Evolutionary conservation across 495 filamentous ascomycete genomes (phyloP), one percentile per base, ranked within the genome.

Genomic region (Alectoria sarmentosa): DNA sequence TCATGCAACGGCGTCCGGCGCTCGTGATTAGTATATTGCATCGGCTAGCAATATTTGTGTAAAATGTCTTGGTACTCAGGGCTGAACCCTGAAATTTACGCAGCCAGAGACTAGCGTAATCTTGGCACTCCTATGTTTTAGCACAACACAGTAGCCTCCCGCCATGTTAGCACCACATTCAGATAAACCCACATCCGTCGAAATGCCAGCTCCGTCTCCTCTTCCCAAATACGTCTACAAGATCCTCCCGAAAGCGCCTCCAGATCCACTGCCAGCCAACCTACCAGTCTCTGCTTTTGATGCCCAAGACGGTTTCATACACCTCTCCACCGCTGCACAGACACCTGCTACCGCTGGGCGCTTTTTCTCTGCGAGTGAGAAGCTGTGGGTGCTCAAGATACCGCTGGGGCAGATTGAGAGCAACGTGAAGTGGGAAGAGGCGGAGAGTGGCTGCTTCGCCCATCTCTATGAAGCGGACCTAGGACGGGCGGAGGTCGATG

Each of bases 301-400:
- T 70, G 73, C 71, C 62, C 70, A 78, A 57, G 81, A 83, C 61
- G 81, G 81, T 19, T 83, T 83, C 68, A 73, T 83, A 10, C 81
- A 83, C 56, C 66, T 83, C 23, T 82, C 79, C 65, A 74, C 73
- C 11, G 74, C 79, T 23, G 69, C 67, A 58, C 81, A 84, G 77
- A 72, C 79, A 36, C 80, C 80, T 32, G 73, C 67, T 42, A 84
- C 81, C n/a, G 73, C 79, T 15, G 66, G 63, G 63, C 78, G 80
- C 59, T 83, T 80, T 74, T 84, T 82, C 71, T 69, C 52, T 4
- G 58, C 68, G 0, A 46, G 54, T 10, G 59, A 66, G 3, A 67
- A 66, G 21, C 65, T 83, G 54, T 79, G 74, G 73, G 62, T 84
- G 26, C 62, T 83, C 62, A 81, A 80, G 73, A 67, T 80, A 68